Base-by-base conservation (phyloP, 2,329 filamentous ascomycete species). In the Scytalidium lignicola region DNA sequence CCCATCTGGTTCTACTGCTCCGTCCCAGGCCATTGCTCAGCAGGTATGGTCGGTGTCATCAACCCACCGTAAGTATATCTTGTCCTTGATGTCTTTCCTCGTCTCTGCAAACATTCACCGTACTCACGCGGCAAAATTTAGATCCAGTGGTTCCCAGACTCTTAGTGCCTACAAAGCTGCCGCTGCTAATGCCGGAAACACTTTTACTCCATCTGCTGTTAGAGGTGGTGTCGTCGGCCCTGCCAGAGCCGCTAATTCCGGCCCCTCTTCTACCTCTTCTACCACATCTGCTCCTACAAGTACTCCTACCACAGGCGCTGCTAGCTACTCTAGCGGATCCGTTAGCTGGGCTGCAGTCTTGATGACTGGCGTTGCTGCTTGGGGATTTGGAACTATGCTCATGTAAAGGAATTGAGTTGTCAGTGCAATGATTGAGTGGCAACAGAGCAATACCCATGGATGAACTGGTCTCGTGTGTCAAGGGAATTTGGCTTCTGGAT, bases 1-100 rank as follows among this genome's bases (percentile, higher is more conserved):
- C 66, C 71, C 13, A 66, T 73, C 21, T 74, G 70, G 69, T 67
- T 67, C 50, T 74, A 74, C 54, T 74, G 71, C 54, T 64, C 64
- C 3, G 58, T 61, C 13, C 58, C 51, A 1, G 58, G 56, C 15
- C 70, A 73, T 55, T 74, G 71, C 51, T 63, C 69, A 53, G 50
- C 32, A 15, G 71, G 71, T 13, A 74, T 74, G 71, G 63, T 63
- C 28, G 66, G 68, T 41, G 70, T 72, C 12, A 68, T 74, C 47
- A 74, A 74, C 51, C 65, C 65, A 50, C 46, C 50, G 59, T 62
- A 53, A 51, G 66, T 66, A 48, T 52, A 54, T 47, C 20, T n/a
- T n/a, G n/a, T n/a, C n/a, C n/a, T n/a, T n/a, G 28, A 19, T 39
- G 28, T 17, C 22, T 46, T 37, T 37, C 26, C 13, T 15, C 28